phyloP scores from a whole-genome alignment of 208 protist genomes.

The Trypanosoma cruzi region DNA sequence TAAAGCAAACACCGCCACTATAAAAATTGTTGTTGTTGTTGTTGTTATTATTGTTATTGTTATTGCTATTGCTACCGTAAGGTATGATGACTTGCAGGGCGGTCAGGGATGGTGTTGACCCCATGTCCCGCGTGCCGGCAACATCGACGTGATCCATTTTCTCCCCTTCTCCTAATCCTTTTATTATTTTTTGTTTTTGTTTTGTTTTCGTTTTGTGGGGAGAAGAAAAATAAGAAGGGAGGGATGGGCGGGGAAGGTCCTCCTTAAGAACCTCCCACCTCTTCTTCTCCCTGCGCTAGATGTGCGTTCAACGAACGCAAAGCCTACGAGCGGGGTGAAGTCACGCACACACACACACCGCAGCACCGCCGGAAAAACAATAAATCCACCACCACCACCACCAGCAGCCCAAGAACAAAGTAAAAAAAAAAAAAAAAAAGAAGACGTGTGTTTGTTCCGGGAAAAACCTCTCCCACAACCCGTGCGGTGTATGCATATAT shows the following conservation, averaged over 20 bases:
- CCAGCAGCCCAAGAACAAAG: not conserved
- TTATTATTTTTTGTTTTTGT: not conserved
- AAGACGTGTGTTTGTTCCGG: not conserved
- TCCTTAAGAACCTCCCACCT: not conserved
- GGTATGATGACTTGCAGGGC: constrained; percentile 22
- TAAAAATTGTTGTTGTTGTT: not conserved
- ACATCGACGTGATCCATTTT: constrained; percentile 33
- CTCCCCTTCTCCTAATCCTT: not conserved
- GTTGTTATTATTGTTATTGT: constrained; percentile 3
- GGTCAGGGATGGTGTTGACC: not conserved
- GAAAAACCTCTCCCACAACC: not conserved
- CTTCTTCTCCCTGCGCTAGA: not conserved
- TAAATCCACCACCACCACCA: not conserved
- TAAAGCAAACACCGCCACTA: not conserved
- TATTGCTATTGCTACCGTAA: constrained; percentile 5
- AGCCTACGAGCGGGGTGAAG: not conserved
- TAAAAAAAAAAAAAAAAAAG: not conserved
- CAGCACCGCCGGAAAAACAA: too few species aligned
- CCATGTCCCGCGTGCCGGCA: constrained; percentile 17
- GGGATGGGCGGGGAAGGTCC: too few species aligned
- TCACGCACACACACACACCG: too few species aligned
- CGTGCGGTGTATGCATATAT: constrained; percentile 1
- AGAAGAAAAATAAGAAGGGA: too few species aligned
- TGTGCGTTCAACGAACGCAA: not conserved
- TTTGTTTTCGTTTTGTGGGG: not conserved